Evolutionary conservation across 805 yeast species (phyloP).

Genomic region (Maudiozyma bulderi): DNA sequence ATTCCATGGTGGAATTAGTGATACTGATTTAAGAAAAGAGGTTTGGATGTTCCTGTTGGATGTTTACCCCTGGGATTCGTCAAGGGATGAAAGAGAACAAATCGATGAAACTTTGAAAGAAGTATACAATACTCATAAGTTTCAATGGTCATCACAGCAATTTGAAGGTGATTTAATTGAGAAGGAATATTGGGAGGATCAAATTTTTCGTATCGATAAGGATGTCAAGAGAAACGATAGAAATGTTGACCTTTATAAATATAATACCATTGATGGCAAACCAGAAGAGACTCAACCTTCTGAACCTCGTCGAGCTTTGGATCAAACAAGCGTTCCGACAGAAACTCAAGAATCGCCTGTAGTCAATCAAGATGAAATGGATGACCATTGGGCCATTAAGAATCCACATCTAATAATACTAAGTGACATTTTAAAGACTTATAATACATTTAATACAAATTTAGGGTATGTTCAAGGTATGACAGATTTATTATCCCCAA

Average conservation of each 20-base stretch:
- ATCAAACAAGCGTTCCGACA: background rate
- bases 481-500: constrained; percentile 86
- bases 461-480: constrained; percentile 97
- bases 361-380: constrained; percentile 17
- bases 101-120: constrained; percentile 45
- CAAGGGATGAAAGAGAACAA: constrained; percentile 54
- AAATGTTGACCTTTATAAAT: constrained; percentile 51
- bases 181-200: constrained; percentile 78
- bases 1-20: constrained; percentile 80
- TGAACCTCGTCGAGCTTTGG: background rate
- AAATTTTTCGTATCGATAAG: constrained; percentile 79
- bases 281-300: constrained; percentile 20
- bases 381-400: constrained; percentile 46
- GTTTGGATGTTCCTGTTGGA: constrained; percentile 84
- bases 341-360: constrained; percentile 9
- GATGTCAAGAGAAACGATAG: constrained; percentile 91
- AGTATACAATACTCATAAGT: constrained; percentile 53
- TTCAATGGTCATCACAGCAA: constrained; percentile 45
- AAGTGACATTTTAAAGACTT: constrained; percentile 74
- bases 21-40: constrained; percentile 43
- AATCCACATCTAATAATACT: constrained; percentile 68
- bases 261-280: constrained; percentile 33
- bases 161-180: constrained; percentile 28
- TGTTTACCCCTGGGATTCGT: constrained; percentile 84
- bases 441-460: constrained; percentile 71